Conservation (phyloP, 805 yeast species). For the Spencermartinsiella europaea region DNA sequence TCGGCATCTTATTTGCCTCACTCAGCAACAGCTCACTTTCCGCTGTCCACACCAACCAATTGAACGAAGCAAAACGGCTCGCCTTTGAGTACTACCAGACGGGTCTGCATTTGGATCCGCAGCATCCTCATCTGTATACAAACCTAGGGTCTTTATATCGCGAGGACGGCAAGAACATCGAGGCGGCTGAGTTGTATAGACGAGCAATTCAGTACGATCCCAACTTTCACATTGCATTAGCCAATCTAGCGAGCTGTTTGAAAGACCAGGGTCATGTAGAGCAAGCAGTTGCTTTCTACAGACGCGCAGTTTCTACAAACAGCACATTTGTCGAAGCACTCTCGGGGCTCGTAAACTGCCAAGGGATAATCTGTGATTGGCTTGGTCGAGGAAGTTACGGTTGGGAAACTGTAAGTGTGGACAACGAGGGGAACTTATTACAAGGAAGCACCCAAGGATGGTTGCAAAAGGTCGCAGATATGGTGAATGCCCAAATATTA, state of each 20-base stretch:
- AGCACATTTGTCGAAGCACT: conserved; percentile 30
- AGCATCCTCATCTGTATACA: conserved; percentile 33
- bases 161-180: conserved; percentile 27
- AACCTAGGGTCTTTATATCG: conserved; percentile 31
- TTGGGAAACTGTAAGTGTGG: conserved; percentile 26
- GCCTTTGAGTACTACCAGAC: conserved; percentile 29
- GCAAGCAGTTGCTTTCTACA: conserved; percentile 28
- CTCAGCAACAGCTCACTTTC: not conserved
- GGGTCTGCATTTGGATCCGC: conserved; percentile 29
- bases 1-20: conserved; percentile 30
- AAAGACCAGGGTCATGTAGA: conserved; percentile 30
- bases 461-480: conserved; percentile 22
- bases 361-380: conserved; percentile 31
- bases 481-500: conserved; percentile 24
- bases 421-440: conserved; percentile 22
- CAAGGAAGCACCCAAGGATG: conserved; percentile 23
- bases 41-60: not conserved
- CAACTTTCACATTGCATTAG: conserved; percentile 29
- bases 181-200: conserved; percentile 29
- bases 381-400: conserved; percentile 28
- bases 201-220: conserved; percentile 30
- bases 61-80: conserved; percentile 13
- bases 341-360: conserved; percentile 29
- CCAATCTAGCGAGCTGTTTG: conserved; percentile 31
- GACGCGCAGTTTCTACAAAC: conserved; percentile 27